Conservation (phyloP, 371 early-diverging fungal species). For the Syncephalis fuscata region DNA sequence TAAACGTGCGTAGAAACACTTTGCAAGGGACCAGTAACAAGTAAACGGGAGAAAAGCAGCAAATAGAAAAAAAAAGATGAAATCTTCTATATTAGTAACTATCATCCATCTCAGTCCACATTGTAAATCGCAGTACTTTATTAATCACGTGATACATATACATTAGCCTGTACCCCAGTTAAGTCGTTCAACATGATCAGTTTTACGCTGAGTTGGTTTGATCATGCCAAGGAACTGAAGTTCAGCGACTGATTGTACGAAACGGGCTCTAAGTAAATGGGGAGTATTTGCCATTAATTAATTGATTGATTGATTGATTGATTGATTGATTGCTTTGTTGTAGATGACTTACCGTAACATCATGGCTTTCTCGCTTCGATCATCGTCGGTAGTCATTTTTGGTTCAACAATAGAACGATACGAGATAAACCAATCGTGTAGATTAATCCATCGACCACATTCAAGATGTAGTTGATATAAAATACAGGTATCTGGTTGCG, state of each 20-base stretch:
- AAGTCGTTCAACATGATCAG: constrained; percentile 78
- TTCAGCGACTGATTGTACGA: constrained; percentile 65
- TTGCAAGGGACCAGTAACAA: too few relatives aligned
- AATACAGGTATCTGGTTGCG: constrained; percentile 69
- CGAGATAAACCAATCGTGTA: constrained; percentile 80
- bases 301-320: not conserved
- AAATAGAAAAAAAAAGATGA: too few relatives aligned
- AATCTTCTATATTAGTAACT: too few relatives aligned
- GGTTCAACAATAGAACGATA: constrained; percentile 49
- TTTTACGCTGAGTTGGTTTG: constrained; percentile 71
- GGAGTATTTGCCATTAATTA: not conserved
- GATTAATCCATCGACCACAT: constrained; percentile 81
- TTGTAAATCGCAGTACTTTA: too few relatives aligned
- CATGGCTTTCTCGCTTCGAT: constrained; percentile 2
- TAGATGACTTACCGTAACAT: constrained; percentile 6
- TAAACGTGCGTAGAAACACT: too few relatives aligned
- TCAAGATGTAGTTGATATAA: constrained; percentile 78
- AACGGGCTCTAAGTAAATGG: constrained; percentile 44
- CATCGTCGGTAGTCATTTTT: constrained; percentile 6
- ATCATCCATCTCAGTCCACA: too few relatives aligned
- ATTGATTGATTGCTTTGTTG: not conserved
- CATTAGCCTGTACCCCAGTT: constrained; percentile 44
- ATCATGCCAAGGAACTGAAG: constrained; percentile 79
- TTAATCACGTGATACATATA: not conserved
- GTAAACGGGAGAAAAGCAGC: too few relatives aligned